These are phyloP conservation scores for Neurospora discreta DNA, from an alignment of 495 filamentous ascomycete species.

Conservation along the genomic window DNA sequence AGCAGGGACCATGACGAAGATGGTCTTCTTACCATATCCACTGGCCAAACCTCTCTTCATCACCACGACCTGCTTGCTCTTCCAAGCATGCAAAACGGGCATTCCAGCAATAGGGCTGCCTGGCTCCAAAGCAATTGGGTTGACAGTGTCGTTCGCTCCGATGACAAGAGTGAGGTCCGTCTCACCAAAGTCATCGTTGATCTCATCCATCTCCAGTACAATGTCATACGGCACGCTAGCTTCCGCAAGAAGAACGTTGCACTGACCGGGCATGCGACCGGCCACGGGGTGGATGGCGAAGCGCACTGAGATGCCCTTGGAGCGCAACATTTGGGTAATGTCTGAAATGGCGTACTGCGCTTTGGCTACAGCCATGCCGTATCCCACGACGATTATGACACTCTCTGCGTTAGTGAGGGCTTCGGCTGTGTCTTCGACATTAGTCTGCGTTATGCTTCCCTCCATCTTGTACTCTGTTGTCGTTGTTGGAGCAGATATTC, in stretches of 20 bases:
- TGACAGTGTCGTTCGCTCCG: slow-evolving; percentile 78
- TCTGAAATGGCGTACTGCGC: slow-evolving; percentile 76
- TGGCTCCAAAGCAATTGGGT: slow-evolving; percentile 69
- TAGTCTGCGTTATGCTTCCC: slow-evolving; percentile 59
- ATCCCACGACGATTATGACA: slow-evolving; percentile 75
- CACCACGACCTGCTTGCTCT: slow-evolving; percentile 78
- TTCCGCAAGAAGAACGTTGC: slow-evolving; percentile 74
- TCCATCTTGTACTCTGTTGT: slow-evolving; percentile 58
- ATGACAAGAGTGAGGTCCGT: slow-evolving; percentile 80
- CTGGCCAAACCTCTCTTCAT: slow-evolving; percentile 78
- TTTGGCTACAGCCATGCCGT: slow-evolving; percentile 82
- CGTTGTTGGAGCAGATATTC: slow-evolving; percentile 49
- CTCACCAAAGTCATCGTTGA: slow-evolving; percentile 75
- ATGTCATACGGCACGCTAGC: slow-evolving; percentile 77
- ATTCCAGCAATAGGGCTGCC: slow-evolving; percentile 73
- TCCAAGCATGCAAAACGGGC: slow-evolving; percentile 80
- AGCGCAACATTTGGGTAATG: slow-evolving; percentile 57
- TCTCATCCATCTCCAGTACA: slow-evolving; percentile 81
- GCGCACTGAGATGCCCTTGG: slow-evolving; percentile 63
- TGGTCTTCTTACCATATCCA: slow-evolving; percentile 52
- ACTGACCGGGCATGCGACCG: slow-evolving; percentile 77
- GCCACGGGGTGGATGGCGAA: slow-evolving; percentile 81
- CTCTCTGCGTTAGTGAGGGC: slow-evolving; percentile 56
- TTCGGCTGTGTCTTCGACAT: slow-evolving; percentile 63
- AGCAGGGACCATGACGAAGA: too few species aligned